Evolutionary conservation across 495 filamentous ascomycete species (phyloP), one percentile per base, ranked within the genome.

Genomic region (Penicillium cosmopolitanum): DNA sequence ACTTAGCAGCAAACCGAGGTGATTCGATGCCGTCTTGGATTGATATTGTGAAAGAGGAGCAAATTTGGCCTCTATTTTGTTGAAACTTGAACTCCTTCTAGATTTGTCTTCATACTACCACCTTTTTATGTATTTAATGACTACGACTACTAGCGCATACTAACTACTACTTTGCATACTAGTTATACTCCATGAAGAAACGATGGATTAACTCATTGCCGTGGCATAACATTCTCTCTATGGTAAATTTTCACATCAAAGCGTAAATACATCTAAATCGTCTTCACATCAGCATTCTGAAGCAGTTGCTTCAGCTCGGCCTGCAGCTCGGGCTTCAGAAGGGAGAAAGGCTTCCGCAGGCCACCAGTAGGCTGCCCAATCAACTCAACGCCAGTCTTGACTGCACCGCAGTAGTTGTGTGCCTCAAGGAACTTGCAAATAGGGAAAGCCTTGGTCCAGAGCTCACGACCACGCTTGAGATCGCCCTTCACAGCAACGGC

Each of bases 351-450:
- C 65, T 73, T 75, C 13, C 73, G 55, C 58, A 75, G 42, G 1
- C 67, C 73, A 33, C 73, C 73, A 16, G 73, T 75, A 10, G 61
- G 34, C 53, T 69, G 64, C 1, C 73, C 71, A 57, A 43, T 68
- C 31, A 75, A 55, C 57, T 75, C 73, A n/a, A 73, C 63, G 0
- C 69, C 73, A 6, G 73, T 73, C 61, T 75, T 75, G 3, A 73
- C 73, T 34, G 71, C 67, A 10, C 69, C 57, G 13, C 64, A 58
- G 55, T 73, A 75, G 43, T 68, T 71, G 44, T 75, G 67, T 25
- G 67, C 62, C 65, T 75, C 73, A 3, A 75, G 53, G 48, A 73
- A 75, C 55, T 73, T 75, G 58, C 73, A 73, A 58, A 75, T 63
- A 8, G 73, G 71, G 53, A 57, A 76, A 6, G 58, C 60, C 62